A percentile compares a stretch with the other conserved stretches of the same genome.
phyloP scores from a whole-genome alignment of 2,329 filamentous ascomycete species.

The Leptographium lundbergii region DNA sequence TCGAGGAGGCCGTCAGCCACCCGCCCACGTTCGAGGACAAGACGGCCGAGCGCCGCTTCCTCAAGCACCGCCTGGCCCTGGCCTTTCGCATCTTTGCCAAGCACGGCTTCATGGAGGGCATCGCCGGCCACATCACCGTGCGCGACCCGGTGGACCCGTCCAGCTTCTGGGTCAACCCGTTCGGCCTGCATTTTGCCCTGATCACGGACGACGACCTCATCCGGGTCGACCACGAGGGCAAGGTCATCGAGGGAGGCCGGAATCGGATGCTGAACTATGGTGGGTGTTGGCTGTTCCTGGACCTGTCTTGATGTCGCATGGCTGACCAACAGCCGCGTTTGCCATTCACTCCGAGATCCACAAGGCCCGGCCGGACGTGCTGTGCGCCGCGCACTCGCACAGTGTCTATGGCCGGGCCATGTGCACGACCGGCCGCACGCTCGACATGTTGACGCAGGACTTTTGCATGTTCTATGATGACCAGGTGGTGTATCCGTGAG shows the following conservation, averaged over 20 bases:
- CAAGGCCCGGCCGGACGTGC: conserved; percentile 38
- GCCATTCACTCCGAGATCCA: conserved; percentile 33
- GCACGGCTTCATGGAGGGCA: conserved; percentile 43
- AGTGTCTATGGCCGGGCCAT: conserved; percentile 44
- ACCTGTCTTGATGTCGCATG: too few species aligned
- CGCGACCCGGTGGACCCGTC: conserved; percentile 44
- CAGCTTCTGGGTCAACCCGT: conserved; percentile 56
- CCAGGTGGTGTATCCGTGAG: conserved; percentile 24
- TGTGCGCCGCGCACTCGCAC: conserved; percentile 42
- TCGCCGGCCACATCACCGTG: conserved; percentile 52
- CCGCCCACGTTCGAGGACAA: conserved; percentile 11
- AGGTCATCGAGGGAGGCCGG: conserved; percentile 45
- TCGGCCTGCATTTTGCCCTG: conserved; percentile 45
- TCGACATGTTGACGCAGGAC: conserved; percentile 56
- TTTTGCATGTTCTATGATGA: conserved; percentile 47
- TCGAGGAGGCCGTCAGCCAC: conserved; percentile 5
- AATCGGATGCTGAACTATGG: conserved; percentile 20
- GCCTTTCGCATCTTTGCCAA: conserved; percentile 45
- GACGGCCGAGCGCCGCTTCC: conserved; percentile 32
- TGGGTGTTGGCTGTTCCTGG: background rate
- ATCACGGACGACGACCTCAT: conserved; percentile 53
- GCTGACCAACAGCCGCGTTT: conserved; percentile 10
- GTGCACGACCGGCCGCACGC: conserved; percentile 43
- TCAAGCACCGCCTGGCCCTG: conserved; percentile 38
- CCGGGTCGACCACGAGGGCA: conserved; percentile 43